Evolutionary conservation across 2,329 filamentous ascomycete species (phyloP).

Genomic region (Harringtonia aguacate): DNA sequence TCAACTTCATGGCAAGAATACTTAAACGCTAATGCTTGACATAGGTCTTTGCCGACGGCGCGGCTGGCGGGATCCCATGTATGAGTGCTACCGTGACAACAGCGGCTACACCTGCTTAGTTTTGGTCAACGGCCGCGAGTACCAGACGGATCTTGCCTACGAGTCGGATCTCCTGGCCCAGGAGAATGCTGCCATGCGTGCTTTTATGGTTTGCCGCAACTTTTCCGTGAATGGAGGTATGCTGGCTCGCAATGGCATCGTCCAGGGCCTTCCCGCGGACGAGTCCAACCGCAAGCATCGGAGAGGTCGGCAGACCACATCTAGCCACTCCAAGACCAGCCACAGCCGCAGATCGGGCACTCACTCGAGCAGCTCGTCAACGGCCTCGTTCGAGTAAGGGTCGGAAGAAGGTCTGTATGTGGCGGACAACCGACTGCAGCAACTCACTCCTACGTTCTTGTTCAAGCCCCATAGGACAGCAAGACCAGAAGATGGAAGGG

Average conservation of each 20-base stretch:
- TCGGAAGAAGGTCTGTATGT: no score
- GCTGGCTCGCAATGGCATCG: slow-evolving; percentile 59
- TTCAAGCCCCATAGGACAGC: no score
- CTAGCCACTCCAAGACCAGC: slow-evolving; percentile 1
- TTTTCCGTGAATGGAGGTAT: slow-evolving; percentile 96
- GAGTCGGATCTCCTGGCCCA: slow-evolving; percentile 73
- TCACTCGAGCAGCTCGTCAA: slow-evolving; percentile 54
- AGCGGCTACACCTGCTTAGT: slow-evolving; percentile 82
- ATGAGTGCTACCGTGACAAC: slow-evolving; percentile 66
- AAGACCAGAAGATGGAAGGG: no score
- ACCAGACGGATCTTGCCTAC: slow-evolving; percentile 82
- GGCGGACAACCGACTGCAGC: no score
- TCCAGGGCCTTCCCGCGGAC: slow-evolving; percentile 52
- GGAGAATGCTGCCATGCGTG: slow-evolving; percentile 89
- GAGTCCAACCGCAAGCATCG: slow-evolving; percentile 37
- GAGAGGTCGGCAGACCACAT: slow-evolving; percentile 34
- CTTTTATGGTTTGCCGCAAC: slow-evolving; percentile 96
- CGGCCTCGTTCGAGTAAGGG: slow-evolving; percentile 48
- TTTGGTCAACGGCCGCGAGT: slow-evolving; percentile 91
- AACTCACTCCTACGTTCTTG: no score
- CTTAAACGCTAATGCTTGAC: neutral
- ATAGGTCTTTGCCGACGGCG: slow-evolving; percentile 88
- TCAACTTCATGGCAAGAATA: neutral
- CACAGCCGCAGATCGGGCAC: slow-evolving; percentile 26
- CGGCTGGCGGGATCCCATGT: slow-evolving; percentile 84